Evolutionary conservation across 352 stramenopile species (phyloP), one percentile per base, ranked within the genome.

Genomic region (Globisporangium polare): DNA sequence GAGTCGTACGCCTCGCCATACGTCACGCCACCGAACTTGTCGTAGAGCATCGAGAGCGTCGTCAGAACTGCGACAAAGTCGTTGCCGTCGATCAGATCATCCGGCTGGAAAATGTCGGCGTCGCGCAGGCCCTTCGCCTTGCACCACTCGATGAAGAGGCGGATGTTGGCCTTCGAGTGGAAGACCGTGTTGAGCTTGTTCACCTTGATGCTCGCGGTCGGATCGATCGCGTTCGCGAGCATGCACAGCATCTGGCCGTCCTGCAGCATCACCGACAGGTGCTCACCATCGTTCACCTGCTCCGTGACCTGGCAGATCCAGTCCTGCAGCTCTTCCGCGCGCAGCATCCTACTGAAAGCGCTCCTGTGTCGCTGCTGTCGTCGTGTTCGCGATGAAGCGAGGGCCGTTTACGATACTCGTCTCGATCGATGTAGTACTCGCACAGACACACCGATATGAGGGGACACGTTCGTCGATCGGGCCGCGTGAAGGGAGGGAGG

Each of bases 111-210:
- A 33, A 96, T 65, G 8, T 96, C 80, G 17, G 71, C 71, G 42
- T 93, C 83, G 29, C 71, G 74, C 13, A 96, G 55, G 2, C 84
- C 85, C 53, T 93, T 78, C 31, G 72, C 63, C 51, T 75, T 73
- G 52, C 83, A 94, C 87, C 87, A 96, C 50, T 92, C 77, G 42
- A 88, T 69, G 58, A 96, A 96, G 35, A 89, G 73, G 17, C 78
- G 80, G 46, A 92, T 84, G 69, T 96, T 96, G 65, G 80, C 76
- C 60, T 92, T 92, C 33, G 83, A 86, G 67, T 96, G 87, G 72
- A 94, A 96, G 42, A 91, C 81, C 42, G 87, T 96, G 68, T 89
- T 94, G 61, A 96, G 81, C 60, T 90, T 90, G 71, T 94, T 96
- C 58, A 94, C 72, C 60, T 90, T 92, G 65, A 94, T 69, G 55